Evolutionary conservation across 2,329 filamentous ascomycete genomes (phyloP), one percentile per base, ranked within the genome.

Genomic region (Botrytis elliptica): DNA sequence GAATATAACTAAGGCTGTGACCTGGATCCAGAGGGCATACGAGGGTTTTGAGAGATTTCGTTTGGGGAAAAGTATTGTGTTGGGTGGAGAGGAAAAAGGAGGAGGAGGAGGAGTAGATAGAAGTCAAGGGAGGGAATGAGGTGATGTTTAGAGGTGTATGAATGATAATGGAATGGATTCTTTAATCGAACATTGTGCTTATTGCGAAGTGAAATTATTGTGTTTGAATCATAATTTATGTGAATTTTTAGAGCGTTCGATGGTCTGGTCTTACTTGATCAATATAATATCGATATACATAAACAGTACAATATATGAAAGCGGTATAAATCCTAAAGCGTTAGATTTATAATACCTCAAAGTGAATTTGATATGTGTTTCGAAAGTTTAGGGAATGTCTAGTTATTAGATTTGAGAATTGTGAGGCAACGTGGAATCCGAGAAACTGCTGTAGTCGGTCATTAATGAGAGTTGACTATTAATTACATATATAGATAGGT

Each of bases 1-100:
- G 16, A 55, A 68, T 4, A 57, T 3, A 40, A 18, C 20, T 42
- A 68, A 57, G 66, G 66, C 66, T 68, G 49, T 68, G 66, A 68
- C 66, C 66, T 57, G 66, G 66, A 57, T 57, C 55, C 49, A 42
- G 66, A 25, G 46, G 49, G 66, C 66, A 57, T 33, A 57, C 49
- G 65, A 55, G 65, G 46, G 5, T 68, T 68, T 68, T 40, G 2
- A 33, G 33, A 33, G 16, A 18, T 40, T 40, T 55, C 20, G 20
- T 55, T 40, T 5, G 9, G 46, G 4, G 36, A 5, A 38, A 20
- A 5, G 14, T 36, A n/a, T 40, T 22, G 25, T 55, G 46, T 12
- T 67, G 14, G 22, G 42, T 29, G 20, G 7, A 4, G 6, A 8
- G 46, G 9, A 9, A 18, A 18, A 9, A 33, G 36, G 5, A 18